Conservation (phyloP, 2,329 filamentous ascomycete species). For the Curvularia eragrostidis region DNA sequence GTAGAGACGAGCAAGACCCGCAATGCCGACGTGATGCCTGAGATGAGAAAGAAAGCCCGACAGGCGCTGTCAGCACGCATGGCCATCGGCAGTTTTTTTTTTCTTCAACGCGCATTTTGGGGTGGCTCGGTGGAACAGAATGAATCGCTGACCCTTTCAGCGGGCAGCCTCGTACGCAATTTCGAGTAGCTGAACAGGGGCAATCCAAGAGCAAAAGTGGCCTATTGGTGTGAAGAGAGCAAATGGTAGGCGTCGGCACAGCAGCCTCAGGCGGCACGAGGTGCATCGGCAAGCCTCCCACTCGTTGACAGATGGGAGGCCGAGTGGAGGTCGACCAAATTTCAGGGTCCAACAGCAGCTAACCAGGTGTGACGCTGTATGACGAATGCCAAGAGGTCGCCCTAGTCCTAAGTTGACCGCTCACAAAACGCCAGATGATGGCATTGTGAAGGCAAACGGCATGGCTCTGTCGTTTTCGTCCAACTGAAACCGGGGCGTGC, state of each 20-base stretch:
- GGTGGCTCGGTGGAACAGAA: slow-evolving; percentile 19
- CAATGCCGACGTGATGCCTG: slow-evolving; percentile 13
- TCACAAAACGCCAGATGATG: slow-evolving; percentile 26
- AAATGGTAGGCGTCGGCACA: slow-evolving; percentile 17
- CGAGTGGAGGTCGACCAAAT: slow-evolving; percentile 15
- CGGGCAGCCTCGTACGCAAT: slow-evolving; percentile 10
- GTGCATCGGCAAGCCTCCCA: slow-evolving; percentile 23
- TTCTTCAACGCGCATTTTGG: neutral
- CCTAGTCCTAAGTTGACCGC: slow-evolving; percentile 19
- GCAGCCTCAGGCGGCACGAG: slow-evolving; percentile 14
- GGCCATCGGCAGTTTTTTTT: slow-evolving; percentile 3
- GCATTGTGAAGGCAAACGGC: slow-evolving; percentile 24
- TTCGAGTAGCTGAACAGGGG: slow-evolving; percentile 19
- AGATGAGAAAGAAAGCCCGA: slow-evolving; percentile 20
- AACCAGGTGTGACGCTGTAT: slow-evolving; percentile 20
- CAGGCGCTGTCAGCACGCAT: slow-evolving; percentile 10
- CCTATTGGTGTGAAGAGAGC: slow-evolving; percentile 4
- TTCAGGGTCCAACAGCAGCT: slow-evolving; percentile 28
- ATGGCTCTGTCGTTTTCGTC: slow-evolving; percentile 9
- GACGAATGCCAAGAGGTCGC: slow-evolving; percentile 28
- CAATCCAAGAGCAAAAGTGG: neutral
- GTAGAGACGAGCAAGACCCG: slow-evolving; percentile 9
- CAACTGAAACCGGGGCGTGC: slow-evolving; percentile 8
- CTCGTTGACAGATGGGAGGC: slow-evolving; percentile 17
- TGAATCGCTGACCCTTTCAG: slow-evolving; percentile 8